Evolutionary conservation across 2,329 filamentous ascomycete genomes (phyloP).

Genomic region (Pestalotiopsis sp.): DNA sequence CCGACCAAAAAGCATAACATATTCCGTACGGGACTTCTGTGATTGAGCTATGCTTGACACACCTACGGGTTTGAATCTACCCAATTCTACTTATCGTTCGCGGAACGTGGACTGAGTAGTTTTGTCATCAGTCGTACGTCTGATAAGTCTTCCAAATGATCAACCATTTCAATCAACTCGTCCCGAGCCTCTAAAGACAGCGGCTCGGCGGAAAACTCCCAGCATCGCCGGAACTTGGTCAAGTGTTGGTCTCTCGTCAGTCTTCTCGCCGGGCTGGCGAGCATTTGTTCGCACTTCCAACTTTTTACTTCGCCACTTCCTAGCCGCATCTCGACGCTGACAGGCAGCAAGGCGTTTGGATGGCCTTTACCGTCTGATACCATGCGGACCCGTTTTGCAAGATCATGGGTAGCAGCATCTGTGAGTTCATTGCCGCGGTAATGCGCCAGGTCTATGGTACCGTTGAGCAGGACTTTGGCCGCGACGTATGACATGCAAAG

Average conservation of each 20-base stretch:
- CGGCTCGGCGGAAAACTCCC: slow-evolving; percentile 12
- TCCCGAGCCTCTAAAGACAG: background rate
- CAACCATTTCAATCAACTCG: slow-evolving; percentile 8
- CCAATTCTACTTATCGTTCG: background rate
- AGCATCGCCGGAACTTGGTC: slow-evolving; percentile 12
- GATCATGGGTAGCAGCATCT: slow-evolving; percentile 4
- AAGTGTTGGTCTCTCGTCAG: slow-evolving; percentile 12
- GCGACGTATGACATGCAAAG: slow-evolving; percentile 13
- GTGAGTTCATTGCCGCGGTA: slow-evolving; percentile 11
- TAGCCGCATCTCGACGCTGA: slow-evolving; percentile 12
- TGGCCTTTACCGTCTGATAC: background rate
- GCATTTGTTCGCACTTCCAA: slow-evolving; percentile 14
- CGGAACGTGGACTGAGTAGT: background rate
- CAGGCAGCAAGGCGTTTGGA: slow-evolving; percentile 7
- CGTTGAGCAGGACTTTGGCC: slow-evolving; percentile 11
- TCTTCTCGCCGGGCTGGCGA: slow-evolving; percentile 8
- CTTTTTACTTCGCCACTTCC: background rate
- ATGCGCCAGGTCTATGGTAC: slow-evolving; percentile 11
- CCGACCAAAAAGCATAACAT: no score
- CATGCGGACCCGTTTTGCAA: slow-evolving; percentile 11
- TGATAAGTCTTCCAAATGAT: slow-evolving; percentile 7
- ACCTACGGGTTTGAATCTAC: no score
- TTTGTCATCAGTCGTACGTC: slow-evolving; percentile 2
- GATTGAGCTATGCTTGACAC: no score
- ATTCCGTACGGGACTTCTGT: no score